A percentile compares a stretch with the other conserved stretches of the same genome.
Evolutionary conservation across 169 alveolate species (phyloP).

Genomic region (Eimeria acervulina): DNA sequence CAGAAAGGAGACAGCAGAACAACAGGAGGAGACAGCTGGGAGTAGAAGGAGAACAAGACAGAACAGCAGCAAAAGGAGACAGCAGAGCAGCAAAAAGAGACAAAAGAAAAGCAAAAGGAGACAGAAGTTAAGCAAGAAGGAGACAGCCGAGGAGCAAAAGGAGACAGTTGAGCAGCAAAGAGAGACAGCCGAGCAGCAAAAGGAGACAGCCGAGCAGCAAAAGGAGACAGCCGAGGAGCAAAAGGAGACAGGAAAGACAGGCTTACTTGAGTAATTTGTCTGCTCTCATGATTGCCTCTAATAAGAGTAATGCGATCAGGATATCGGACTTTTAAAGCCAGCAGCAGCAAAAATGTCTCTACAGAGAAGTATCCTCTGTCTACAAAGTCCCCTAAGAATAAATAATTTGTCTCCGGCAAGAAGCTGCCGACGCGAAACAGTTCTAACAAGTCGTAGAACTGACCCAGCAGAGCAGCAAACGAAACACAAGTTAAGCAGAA

Average conservation of each 20-base stretch:
- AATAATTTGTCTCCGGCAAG: conserved; percentile 98
- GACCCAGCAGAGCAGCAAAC: neutral
- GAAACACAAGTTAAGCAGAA: neutral
- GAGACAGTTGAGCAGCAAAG: too few relatives aligned
- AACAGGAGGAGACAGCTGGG: too few relatives aligned
- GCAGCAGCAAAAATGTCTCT: conserved; percentile 95
- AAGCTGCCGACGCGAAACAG: too few relatives aligned
- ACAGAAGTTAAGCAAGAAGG: too few relatives aligned
- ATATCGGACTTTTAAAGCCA: conserved; percentile 96
- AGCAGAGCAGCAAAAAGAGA: too few relatives aligned
- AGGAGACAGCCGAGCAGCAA: too few relatives aligned
- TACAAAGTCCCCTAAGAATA: conserved; percentile 99
- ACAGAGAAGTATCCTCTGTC: conserved; percentile 98
- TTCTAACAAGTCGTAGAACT: too few relatives aligned
- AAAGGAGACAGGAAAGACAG: conserved; percentile 44
- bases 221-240: conserved; percentile 8
- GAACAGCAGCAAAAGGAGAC: conserved; percentile 86
- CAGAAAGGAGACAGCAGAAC: neutral
- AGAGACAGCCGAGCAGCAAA: too few relatives aligned
- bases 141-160: too few relatives aligned
- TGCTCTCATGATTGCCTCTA: conserved; percentile 97
- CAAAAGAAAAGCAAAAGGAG: too few relatives aligned
- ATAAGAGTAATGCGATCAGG: conserved; percentile 95
- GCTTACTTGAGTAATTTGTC: conserved; percentile 98
- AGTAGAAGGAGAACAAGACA: too few relatives aligned